Percentiles rank a stretch among this genome's conserved stretches.
Conservation (phyloP, 495 filamentous ascomycete genomes). For the Letharia lupina region DNA sequence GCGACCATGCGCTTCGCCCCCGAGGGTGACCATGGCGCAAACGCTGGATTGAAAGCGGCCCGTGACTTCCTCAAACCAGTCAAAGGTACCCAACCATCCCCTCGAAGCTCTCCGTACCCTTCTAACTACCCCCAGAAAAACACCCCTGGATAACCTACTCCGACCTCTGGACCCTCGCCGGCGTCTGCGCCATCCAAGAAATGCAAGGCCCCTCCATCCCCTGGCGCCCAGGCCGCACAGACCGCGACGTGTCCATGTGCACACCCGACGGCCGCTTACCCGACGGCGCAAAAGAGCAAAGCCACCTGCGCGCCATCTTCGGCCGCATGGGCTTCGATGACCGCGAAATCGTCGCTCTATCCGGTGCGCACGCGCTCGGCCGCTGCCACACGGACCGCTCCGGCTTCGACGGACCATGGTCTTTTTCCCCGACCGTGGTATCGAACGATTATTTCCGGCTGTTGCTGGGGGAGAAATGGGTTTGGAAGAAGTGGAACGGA, state of each 20-base stretch:
- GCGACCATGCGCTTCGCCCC: conserved; percentile 97
- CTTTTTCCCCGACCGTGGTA: conserved; percentile 87
- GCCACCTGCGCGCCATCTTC: conserved; percentile 89
- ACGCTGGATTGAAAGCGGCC: conserved; percentile 80
- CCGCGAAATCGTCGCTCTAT: conserved; percentile 87
- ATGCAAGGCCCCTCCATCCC: conserved; percentile 84
- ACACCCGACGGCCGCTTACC: conserved; percentile 95
- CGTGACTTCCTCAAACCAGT: conserved; percentile 89
- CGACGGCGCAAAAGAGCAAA: conserved; percentile 69
- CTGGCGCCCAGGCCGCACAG: conserved; percentile 80
- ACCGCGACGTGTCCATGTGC: conserved; percentile 76
- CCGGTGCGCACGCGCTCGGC: conserved; percentile 85
- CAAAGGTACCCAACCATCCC: conserved; percentile 49
- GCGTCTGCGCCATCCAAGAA: conserved; percentile 84
- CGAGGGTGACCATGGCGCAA: conserved; percentile 87
- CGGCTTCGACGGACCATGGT: conserved; percentile 90
- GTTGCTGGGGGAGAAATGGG: conserved; percentile 87
- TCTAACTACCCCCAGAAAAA: conserved; percentile 45
- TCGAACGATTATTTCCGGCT: conserved; percentile 93
- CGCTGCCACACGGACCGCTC: conserved; percentile 84
- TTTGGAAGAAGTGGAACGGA: conserved; percentile 87
- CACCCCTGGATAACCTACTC: conserved; percentile 96
- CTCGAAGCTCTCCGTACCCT: background rate
- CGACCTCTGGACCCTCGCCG: conserved; percentile 90
- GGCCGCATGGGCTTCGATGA: conserved; percentile 97